Evolutionary conservation across 306 rosid species (phyloP).

Genomic region (Castanopsis chinensis): DNA sequence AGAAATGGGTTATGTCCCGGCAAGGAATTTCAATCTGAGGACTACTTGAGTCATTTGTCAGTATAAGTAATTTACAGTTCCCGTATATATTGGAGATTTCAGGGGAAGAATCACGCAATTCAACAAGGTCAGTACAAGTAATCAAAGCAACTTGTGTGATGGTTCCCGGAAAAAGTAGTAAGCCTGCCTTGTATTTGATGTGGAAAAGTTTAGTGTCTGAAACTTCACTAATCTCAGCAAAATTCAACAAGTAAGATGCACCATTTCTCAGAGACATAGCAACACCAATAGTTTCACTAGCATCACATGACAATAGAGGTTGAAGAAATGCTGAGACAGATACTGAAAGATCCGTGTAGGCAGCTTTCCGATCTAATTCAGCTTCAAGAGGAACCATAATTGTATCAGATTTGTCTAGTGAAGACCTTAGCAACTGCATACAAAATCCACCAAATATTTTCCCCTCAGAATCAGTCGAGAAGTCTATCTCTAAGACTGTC

Average conservation of each 20-base stretch:
- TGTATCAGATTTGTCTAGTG: conserved; percentile 62
- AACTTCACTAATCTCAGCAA: conserved; percentile 54
- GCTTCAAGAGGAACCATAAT: conserved; percentile 85
- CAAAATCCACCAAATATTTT: conserved; percentile 75
- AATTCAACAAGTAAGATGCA: conserved; percentile 48
- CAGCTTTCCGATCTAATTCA: conserved; percentile 40
- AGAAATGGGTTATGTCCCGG: conserved; percentile 49
- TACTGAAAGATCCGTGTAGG: conserved; percentile 28
- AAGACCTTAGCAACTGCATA: conserved; percentile 67
- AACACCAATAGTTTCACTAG: conserved; percentile 39
- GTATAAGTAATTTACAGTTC: conserved; percentile 59
- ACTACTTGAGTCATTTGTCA: conserved; percentile 74
- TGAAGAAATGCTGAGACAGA: conserved; percentile 63
- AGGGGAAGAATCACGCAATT: conserved; percentile 34
- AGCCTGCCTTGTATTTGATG: conserved; percentile 61
- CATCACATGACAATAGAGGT: conserved; percentile 46
- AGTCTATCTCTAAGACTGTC: conserved; percentile 67
- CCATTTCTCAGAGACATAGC: conserved; percentile 65
- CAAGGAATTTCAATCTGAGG: conserved; percentile 74
- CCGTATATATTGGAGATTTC: conserved; percentile 32
- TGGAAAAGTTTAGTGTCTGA: conserved; percentile 49
- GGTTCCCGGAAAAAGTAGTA: conserved; percentile 78
- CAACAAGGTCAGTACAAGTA: conserved; percentile 46
- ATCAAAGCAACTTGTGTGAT: conserved; percentile 72
- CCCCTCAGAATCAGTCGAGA: conserved; percentile 57